Percentiles rank a stretch among this genome's conserved stretches.
Conservation (phyloP, 2,329 filamentous ascomycete genomes). For the Endoconidiophora laricicola region DNA sequence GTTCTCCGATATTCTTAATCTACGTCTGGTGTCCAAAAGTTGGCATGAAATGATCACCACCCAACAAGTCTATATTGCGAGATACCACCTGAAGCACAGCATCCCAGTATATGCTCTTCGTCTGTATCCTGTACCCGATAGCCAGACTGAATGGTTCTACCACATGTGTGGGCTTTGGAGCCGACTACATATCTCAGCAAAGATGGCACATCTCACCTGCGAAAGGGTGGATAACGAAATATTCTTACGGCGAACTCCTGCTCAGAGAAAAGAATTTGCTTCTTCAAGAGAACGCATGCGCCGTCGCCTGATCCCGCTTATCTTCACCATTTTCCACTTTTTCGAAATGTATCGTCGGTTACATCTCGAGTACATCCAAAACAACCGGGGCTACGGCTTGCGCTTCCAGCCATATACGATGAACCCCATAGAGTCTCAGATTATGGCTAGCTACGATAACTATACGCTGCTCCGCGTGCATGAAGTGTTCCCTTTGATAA, state of each 20-base stretch:
- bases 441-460: slow-evolving; percentile 50
- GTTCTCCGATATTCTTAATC: slow-evolving; percentile 41
- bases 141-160: slow-evolving; percentile 35
- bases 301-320: slow-evolving; percentile 42
- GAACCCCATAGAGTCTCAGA: slow-evolving; percentile 44
- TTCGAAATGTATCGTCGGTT: slow-evolving; percentile 47
- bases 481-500: slow-evolving; percentile 46
- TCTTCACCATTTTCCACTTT: slow-evolving; percentile 52
- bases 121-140: slow-evolving; percentile 38
- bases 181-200: slow-evolving; percentile 45
- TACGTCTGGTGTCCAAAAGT: slow-evolving; percentile 40
- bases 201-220: slow-evolving; percentile 44
- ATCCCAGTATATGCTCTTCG: slow-evolving; percentile 43
- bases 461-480: slow-evolving; percentile 45
- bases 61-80: slow-evolving; percentile 44
- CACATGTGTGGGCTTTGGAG: slow-evolving; percentile 50
- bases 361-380: slow-evolving; percentile 38
- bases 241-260: slow-evolving; percentile 40
- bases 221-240: slow-evolving; percentile 50
- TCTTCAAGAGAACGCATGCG: slow-evolving; percentile 48
- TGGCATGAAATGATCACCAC: slow-evolving; percentile 43
- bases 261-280: slow-evolving; percentile 39
- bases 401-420: slow-evolving; percentile 36
- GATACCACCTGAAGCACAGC: slow-evolving; percentile 42
- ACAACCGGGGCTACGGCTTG: slow-evolving; percentile 35